These are phyloP conservation scores for Coniochaeta ligniaria DNA, from an alignment of 2,329 filamentous ascomycete genomes.

Conservation along the genomic window DNA sequence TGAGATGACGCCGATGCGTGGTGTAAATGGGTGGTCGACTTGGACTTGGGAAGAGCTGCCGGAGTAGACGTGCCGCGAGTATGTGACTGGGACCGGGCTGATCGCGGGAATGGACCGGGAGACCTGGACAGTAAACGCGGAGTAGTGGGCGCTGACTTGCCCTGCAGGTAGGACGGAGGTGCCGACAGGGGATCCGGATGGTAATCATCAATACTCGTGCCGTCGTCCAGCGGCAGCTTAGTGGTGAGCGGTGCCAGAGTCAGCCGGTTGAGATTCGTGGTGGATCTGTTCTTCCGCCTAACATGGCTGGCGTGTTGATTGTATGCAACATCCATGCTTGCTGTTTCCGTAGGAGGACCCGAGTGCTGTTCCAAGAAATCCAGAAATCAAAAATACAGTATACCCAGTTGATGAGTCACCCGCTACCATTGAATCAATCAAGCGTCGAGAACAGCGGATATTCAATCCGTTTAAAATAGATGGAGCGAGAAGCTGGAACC, in stretches of 20 bases:
- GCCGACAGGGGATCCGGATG: conserved; percentile 27
- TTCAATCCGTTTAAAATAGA: background rate
- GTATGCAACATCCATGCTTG: conserved; percentile 51
- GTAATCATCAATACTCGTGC: conserved; percentile 27
- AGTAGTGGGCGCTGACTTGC: conserved; percentile 56
- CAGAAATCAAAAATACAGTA: background rate
- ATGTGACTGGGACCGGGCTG: conserved; percentile 36
- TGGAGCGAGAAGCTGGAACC: background rate
- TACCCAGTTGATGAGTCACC: background rate
- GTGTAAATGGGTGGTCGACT: conserved; percentile 51
- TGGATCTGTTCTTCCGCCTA: conserved; percentile 51
- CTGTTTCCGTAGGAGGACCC: background rate
- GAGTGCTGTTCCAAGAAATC: background rate
- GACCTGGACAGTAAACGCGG: conserved; percentile 55
- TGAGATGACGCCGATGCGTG: conserved; percentile 8
- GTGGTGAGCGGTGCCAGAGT: conserved; percentile 58
- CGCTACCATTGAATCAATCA: background rate
- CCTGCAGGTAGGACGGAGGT: conserved; percentile 48
- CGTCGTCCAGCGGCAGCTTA: conserved; percentile 51
- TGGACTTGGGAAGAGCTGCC: conserved; percentile 47
- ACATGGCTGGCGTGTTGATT: conserved; percentile 51
- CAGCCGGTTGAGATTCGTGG: conserved; percentile 51
- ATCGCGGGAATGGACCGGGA: conserved; percentile 30
- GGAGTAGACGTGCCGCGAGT: conserved; percentile 32
- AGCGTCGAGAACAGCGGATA: background rate